Evolutionary conservation across 495 filamentous ascomycete genomes (phyloP).

Genomic region (Endocarpon pusillum): DNA sequence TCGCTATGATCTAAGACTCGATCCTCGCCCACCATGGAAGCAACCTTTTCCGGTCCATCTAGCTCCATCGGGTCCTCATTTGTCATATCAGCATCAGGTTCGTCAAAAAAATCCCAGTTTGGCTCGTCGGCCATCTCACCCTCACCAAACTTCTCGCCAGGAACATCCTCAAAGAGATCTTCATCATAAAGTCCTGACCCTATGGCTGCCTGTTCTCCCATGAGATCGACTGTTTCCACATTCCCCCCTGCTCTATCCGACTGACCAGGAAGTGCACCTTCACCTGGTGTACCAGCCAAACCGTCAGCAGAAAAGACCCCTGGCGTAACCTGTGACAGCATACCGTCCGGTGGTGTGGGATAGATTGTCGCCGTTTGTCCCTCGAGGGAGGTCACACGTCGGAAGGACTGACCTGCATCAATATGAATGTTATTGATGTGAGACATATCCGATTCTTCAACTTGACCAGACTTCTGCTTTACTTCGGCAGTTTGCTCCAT

Average conservation of each 20-base stretch:
- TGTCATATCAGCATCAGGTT: background rate
- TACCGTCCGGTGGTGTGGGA: constrained; percentile 71
- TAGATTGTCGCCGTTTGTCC: constrained; percentile 44
- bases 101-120: constrained; percentile 1
- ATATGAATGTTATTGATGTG: too few relatives aligned
- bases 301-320: constrained; percentile 13
- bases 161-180: constrained; percentile 53
- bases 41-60: background rate
- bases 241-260: too few relatives aligned
- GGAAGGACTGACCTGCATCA: too few relatives aligned
- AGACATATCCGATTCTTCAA: too few relatives aligned
- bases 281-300: background rate
- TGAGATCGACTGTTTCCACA: too few relatives aligned
- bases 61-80: background rate
- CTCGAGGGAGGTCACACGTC: constrained; percentile 29
- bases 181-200: constrained; percentile 34
- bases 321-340: constrained; percentile 29
- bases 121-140: constrained; percentile 59
- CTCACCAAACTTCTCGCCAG: constrained; percentile 60
- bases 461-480: too few relatives aligned
- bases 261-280: background rate
- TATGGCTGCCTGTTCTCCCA: constrained; percentile 16
- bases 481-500: too few relatives aligned
- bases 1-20: too few relatives aligned
- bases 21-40: too few relatives aligned